A percentile compares a stretch with the other conserved stretches of the same genome.
phyloP scores from a whole-genome alignment of 768 basidiomycete genomes.

The Candolleomyces efflorescens region DNA sequence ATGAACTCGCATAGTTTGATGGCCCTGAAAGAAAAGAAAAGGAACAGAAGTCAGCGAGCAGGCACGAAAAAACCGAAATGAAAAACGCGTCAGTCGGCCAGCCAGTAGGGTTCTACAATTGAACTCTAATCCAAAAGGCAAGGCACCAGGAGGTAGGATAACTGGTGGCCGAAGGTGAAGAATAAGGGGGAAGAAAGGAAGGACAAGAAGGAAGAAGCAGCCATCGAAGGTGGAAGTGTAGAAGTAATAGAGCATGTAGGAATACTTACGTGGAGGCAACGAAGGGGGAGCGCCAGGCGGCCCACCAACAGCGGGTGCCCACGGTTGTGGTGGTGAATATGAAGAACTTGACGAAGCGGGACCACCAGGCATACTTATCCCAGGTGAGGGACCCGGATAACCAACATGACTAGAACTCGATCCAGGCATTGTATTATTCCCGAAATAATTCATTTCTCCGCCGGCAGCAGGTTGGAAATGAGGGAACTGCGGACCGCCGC shows the following conservation, averaged over 20 bases:
- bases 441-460: constrained; percentile 1
- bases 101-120: background rate
- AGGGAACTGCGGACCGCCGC: background rate
- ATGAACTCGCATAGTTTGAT: constrained; percentile 8
- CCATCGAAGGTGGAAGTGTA: background rate
- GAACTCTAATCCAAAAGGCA: constrained; percentile 1
- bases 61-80: background rate
- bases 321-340: constrained; percentile 3
- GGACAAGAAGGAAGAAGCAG: background rate
- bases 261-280: constrained; percentile 30
- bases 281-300: constrained; percentile 22
- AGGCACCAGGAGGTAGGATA: background rate
- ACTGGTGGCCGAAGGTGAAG: background rate
- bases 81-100: background rate
- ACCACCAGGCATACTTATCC: background rate
- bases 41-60: background rate
- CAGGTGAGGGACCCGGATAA: background rate
- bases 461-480: background rate
- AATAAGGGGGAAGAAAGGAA: background rate
- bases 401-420: background rate
- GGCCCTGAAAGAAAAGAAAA: constrained; percentile 18
- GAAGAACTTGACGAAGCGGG: constrained; percentile 7
- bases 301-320: constrained; percentile 16
- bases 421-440: background rate
- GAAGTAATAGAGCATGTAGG: constrained; percentile 2